Evolutionary conservation across 2,329 filamentous ascomycete species (phyloP).

Genomic region (Fusarium temperatum): DNA sequence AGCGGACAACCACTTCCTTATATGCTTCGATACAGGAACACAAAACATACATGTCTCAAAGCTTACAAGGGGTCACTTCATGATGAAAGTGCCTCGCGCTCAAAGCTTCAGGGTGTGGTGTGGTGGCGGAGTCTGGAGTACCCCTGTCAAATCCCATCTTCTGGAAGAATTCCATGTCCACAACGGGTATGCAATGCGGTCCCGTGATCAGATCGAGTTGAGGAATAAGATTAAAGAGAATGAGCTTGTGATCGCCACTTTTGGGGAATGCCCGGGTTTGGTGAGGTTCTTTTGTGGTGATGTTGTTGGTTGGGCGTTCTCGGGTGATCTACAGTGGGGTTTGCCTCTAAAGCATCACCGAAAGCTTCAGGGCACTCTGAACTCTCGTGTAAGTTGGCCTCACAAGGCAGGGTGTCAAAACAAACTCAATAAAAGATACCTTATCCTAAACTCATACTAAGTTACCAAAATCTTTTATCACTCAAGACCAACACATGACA

Average conservation of each 20-base stretch:
- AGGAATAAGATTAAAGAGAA: not conserved
- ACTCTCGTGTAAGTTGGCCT: not conserved
- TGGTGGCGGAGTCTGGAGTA: conserved; percentile 18
- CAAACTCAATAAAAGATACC: too few relatives aligned
- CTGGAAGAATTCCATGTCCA: conserved; percentile 22
- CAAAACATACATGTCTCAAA: not conserved
- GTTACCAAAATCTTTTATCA: not conserved
- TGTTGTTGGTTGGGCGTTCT: not conserved
- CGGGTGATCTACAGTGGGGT: conserved; percentile 4
- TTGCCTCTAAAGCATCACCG: not conserved
- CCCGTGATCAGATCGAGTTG: conserved; percentile 8
- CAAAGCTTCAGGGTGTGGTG: not conserved
- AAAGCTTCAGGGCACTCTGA: not conserved
- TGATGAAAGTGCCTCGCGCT: conserved; percentile 10
- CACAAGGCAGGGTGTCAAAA: not conserved
- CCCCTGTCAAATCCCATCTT: conserved; percentile 5
- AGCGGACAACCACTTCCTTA: conserved; percentile 6
- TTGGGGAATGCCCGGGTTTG: not conserved
- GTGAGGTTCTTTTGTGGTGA: not conserved
- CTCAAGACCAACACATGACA: not conserved
- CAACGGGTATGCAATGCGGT: conserved; percentile 2
- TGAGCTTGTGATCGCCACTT: not conserved
- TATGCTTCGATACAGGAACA: conserved; percentile 14
- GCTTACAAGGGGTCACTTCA: not conserved
- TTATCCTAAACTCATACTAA: not conserved